These are phyloP conservation scores for Cyberlindnera samutprakarnensis DNA, from an alignment of 805 yeast species.

Conservation along the genomic window DNA sequence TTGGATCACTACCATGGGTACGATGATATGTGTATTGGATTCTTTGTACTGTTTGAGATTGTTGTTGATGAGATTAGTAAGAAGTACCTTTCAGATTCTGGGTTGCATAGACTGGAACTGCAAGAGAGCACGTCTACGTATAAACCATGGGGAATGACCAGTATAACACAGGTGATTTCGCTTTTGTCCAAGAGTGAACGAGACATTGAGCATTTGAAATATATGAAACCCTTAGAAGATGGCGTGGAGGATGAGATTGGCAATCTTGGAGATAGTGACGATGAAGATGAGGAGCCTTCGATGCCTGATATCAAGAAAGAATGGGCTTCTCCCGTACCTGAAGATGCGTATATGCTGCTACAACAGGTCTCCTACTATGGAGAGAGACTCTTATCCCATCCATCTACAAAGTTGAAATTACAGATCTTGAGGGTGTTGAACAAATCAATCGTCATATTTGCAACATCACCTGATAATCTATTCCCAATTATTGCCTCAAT, in stretches of 20 bases:
- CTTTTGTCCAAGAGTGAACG: constrained; percentile 32
- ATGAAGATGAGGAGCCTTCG: constrained; percentile 18
- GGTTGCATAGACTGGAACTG: constrained; percentile 9
- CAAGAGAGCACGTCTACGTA: constrained; percentile 21
- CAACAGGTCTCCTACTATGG: constrained; percentile 62
- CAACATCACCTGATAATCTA: constrained; percentile 38
- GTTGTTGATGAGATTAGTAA: constrained; percentile 41
- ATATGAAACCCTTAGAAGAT: constrained; percentile 30
- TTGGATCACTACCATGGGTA: constrained; percentile 86
- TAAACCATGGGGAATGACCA: constrained; percentile 37
- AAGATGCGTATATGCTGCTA: constrained; percentile 47
- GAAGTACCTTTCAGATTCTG: constrained; percentile 26
- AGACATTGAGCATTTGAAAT: constrained; percentile 22
- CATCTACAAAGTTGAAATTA: constrained; percentile 46
- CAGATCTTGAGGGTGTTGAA: constrained; percentile 47
- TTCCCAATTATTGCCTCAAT: constrained; percentile 43
- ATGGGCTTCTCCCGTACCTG: constrained; percentile 69
- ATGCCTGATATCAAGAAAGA: constrained; percentile 24
- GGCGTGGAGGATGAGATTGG: constrained; percentile 29
- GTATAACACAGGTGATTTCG: constrained; percentile 34
- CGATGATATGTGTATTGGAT: constrained; percentile 58
- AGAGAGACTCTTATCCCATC: constrained; percentile 60
- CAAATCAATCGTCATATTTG: constrained; percentile 41
- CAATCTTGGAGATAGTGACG: constrained; percentile 26
- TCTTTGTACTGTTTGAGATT: constrained; percentile 63